Evolutionary conservation across 177 flowering plant genomes (phyloP).

Genomic region (Vitis hybrid): DNA sequence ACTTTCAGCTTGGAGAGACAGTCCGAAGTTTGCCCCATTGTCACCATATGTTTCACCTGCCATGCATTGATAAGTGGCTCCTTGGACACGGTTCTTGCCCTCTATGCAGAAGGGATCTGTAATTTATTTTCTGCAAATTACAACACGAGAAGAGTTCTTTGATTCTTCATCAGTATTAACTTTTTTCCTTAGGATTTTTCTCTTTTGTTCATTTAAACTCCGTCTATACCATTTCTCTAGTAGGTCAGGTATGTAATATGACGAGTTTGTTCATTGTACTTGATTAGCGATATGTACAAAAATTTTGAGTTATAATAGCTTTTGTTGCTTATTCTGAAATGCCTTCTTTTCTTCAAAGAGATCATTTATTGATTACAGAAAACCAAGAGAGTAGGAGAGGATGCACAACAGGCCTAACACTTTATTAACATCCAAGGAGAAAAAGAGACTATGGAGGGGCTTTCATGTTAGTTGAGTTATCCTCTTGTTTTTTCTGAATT

Average conservation of each 20-base stretch:
- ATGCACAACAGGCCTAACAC: no score
- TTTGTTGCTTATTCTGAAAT: background rate
- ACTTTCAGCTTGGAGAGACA: constrained; percentile 76
- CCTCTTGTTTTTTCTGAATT: no score
- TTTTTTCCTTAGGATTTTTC: background rate
- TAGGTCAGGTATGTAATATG: background rate
- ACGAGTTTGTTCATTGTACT: constrained; percentile 4
- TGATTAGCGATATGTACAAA: constrained; percentile 12
- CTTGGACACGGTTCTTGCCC: constrained; percentile 85
- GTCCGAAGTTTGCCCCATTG: constrained; percentile 82
- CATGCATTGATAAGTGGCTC: constrained; percentile 90
- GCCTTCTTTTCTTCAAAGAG: background rate
- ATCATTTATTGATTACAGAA: no score
- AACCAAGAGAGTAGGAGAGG: no score
- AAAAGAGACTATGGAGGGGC: background rate
- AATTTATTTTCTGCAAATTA: constrained; percentile 23
- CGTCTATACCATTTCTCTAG: background rate
- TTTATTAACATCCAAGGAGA: no score
- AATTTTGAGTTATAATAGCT: constrained; percentile 10
- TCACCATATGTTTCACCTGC: constrained; percentile 82
- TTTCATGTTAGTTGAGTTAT: background rate
- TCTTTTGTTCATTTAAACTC: background rate
- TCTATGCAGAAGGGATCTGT: constrained; percentile 79
- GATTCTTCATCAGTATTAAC: constrained; percentile 3
- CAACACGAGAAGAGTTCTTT: constrained; percentile 7